Percentiles rank a stretch among this genome's conserved stretches.
These are phyloP conservation scores for Mycena citricolor DNA, from an alignment of 1,284 basidiomycete genomes.

Conservation along the genomic window DNA sequence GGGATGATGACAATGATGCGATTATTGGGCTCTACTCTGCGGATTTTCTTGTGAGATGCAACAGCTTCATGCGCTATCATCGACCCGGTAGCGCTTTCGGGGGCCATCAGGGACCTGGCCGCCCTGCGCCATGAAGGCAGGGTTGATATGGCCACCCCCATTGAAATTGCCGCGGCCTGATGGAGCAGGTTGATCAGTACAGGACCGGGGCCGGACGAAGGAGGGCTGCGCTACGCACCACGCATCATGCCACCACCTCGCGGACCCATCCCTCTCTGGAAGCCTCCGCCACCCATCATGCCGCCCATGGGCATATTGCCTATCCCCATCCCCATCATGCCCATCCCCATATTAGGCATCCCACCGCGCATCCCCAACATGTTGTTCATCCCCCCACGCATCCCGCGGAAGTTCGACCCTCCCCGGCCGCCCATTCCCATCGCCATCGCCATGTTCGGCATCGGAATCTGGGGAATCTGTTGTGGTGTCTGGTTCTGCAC, in stretches of 20 bases:
- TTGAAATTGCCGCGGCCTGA: constrained; percentile 46
- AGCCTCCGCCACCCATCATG: constrained; percentile 43
- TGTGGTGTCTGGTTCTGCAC: constrained; percentile 50
- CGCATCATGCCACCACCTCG: constrained; percentile 57
- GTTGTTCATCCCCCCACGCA: constrained; percentile 39
- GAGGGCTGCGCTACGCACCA: too few relatives aligned
- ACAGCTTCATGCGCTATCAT: constrained; percentile 31
- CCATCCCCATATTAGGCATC: constrained; percentile 42
- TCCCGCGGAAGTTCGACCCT: constrained; percentile 52
- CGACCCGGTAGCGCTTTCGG: constrained; percentile 43
- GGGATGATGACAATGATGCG: too few relatives aligned
- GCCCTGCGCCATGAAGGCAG: constrained; percentile 66
- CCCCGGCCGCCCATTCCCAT: constrained; percentile 32
- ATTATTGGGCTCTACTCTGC: too few relatives aligned
- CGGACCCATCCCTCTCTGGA: constrained; percentile 53
- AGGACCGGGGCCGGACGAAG: constrained; percentile 24
- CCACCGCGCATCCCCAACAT: constrained; percentile 40
- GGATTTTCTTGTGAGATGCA: too few relatives aligned
- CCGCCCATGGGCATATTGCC: constrained; percentile 41
- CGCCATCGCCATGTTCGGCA: constrained; percentile 29
- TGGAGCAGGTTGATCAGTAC: constrained; percentile 31
- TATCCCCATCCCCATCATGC: constrained; percentile 38
- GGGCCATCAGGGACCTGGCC: constrained; percentile 47
- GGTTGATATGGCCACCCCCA: constrained; percentile 67
- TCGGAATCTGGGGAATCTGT: constrained; percentile 26